Evolutionary conservation across 345 rosid genomes (phyloP).

Genomic region (Salix exigua): DNA sequence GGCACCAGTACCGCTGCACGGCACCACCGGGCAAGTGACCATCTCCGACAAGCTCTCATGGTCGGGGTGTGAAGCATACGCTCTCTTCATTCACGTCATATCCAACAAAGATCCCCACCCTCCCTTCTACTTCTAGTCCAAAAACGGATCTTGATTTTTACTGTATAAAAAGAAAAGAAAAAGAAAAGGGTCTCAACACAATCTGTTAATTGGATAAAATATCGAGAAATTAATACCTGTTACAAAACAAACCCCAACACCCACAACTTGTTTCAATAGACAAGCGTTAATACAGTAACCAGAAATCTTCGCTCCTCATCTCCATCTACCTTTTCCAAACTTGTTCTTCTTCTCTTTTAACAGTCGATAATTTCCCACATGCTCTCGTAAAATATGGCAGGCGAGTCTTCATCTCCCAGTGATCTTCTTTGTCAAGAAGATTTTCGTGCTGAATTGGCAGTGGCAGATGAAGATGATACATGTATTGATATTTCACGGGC

Average conservation of each 20-base stretch:
- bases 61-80: slow-evolving; percentile 22
- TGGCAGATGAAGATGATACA: slow-evolving; percentile 4
- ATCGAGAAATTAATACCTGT: background rate
- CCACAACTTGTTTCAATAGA: background rate
- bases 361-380: background rate
- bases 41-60: background rate
- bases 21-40: slow-evolving; percentile 16
- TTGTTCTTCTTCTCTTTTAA: slow-evolving; percentile 4
- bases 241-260: background rate
- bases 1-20: slow-evolving; percentile 32
- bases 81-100: background rate
- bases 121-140: background rate
- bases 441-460: slow-evolving; percentile 17
- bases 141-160: background rate
- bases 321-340: background rate
- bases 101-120: background rate
- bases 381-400: slow-evolving; percentile 12
- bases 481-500: background rate
- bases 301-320: slow-evolving; percentile 10
- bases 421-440: slow-evolving; percentile 40
- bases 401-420: slow-evolving; percentile 22
- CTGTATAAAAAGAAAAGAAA: background rate
- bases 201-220: background rate
- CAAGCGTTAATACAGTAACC: slow-evolving; percentile 10
- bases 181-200: background rate